Evolutionary conservation across 352 stramenopile genomes (phyloP).

Genomic region (Globisporangium emineosum): DNA sequence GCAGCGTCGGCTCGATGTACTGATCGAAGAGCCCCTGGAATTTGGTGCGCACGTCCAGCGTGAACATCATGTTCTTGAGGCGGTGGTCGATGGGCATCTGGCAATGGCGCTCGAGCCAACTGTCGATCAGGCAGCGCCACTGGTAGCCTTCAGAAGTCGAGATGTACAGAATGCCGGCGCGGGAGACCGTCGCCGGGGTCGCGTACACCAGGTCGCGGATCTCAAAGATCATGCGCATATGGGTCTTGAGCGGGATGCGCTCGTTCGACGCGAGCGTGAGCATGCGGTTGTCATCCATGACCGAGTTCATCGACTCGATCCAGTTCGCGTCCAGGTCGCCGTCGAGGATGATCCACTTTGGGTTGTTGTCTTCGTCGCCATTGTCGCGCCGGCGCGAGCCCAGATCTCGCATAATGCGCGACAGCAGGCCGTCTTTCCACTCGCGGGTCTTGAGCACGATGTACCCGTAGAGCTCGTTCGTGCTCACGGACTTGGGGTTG

Average conservation of each 20-base stretch:
- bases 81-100: constrained; percentile 61
- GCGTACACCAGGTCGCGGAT: constrained; percentile 95
- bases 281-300: constrained; percentile 98
- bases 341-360: constrained; percentile 97
- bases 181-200: constrained; percentile 93
- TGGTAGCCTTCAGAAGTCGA: constrained; percentile 94
- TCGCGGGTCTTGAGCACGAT: constrained; percentile 94
- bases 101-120: constrained; percentile 86
- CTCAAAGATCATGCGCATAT: constrained; percentile 98
- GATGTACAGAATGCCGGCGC: constrained; percentile 96
- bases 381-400: constrained; percentile 88
- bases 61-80: constrained; percentile 75
- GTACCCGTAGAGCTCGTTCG: constrained; percentile 95
- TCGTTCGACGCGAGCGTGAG: constrained; percentile 96
- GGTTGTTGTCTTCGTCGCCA: constrained; percentile 87
- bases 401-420: constrained; percentile 95
- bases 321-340: constrained; percentile 97
- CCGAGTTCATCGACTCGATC: constrained; percentile 97
- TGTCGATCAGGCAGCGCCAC: constrained; percentile 93
- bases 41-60: constrained; percentile 66
- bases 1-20: constrained; percentile 91
- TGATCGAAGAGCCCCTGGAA: constrained; percentile 90
- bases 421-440: constrained; percentile 95
- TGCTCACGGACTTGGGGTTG: constrained; percentile 96
- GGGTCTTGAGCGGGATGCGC: constrained; percentile 93